Conservation (phyloP, 2,329 filamentous ascomycete species). For the Penicillium sp. region DNA sequence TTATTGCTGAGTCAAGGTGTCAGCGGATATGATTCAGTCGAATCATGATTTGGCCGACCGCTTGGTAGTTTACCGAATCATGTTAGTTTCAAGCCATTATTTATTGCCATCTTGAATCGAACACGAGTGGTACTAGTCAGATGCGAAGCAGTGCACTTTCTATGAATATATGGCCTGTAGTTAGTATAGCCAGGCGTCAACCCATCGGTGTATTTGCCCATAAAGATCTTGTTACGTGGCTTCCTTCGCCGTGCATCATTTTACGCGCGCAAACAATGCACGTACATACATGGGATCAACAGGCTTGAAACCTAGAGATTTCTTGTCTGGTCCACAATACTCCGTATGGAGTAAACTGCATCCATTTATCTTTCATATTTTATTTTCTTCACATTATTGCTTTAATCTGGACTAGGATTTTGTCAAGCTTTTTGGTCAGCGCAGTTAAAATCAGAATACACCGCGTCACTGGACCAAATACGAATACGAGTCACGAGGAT, state of each 20-base stretch:
- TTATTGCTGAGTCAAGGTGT: conserved; percentile 20
- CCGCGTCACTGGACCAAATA: conserved; percentile 20
- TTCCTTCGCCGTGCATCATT: neutral
- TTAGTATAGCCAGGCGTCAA: neutral
- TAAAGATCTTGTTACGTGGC: conserved; percentile 6
- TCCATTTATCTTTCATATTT: neutral
- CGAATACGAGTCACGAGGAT: conserved; percentile 26
- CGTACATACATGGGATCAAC: neutral
- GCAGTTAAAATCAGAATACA: conserved; percentile 19
- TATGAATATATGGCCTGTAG: neutral
- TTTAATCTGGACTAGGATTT: conserved; percentile 3
- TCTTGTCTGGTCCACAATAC: neutral
- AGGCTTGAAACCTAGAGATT: neutral
- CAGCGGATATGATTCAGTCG: conserved; percentile 4
- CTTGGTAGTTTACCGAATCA: neutral
- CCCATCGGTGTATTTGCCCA: neutral
- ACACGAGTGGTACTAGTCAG: neutral
- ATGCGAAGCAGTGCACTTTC: neutral
- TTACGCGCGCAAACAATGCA: neutral
- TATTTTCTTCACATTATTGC: neutral
- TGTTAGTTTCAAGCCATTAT: neutral
- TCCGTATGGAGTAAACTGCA: neutral
- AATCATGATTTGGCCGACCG: neutral
- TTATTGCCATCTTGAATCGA: neutral
- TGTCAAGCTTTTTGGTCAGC: conserved; percentile 22